Base-by-base conservation (phyloP, 2,329 filamentous ascomycete species). In the Ophiocordyceps camponoti-leonardi region DNA sequence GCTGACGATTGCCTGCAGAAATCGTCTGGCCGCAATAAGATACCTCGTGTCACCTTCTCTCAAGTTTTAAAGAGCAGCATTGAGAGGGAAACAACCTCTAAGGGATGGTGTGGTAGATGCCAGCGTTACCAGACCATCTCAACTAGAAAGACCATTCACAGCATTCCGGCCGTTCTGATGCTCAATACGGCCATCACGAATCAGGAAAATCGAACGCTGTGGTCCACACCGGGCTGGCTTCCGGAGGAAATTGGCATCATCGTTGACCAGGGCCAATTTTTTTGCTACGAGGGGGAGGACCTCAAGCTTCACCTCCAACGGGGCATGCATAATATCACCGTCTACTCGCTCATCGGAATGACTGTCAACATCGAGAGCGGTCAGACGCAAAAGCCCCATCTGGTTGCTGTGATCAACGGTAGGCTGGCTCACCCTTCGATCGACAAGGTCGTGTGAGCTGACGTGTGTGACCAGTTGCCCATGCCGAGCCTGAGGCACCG, bases 231-330 rank as follows among this genome's bases (percentile, higher is more conserved):
- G 0, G 86, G 85, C 16, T 98, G 90, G 81, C 69, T 98, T 13
- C 92, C 92, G 0, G 83, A 92, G 56, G 87, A 96, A 59, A 88
- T 98, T 54, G 92, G 92, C 35, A 77, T 98, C 56, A 85, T 94
- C 47, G 77, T 94, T 47, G 85, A 93, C 48, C 78, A 85, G 54
- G 86, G 86, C n/a, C 85, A 94, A 56, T 85, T 96, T 57, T 88
- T 86, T 62, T 95, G 88, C 61, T 96, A 87, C 51, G 88, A 98
- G 61, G 90, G 92, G 2, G 82, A 94, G 45, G 88, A 96, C 54
- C 64, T 98, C 51, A 82, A 81, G 57, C 65, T 84, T 43, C 85
- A 92, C 53, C 65, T 93, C 20, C 81, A 90, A 56, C 76, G 83
- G 30, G 84, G 83, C 20, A 81, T 81, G 7, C 83, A 88, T 48